Percentiles rank a stretch among this genome's conserved stretches.
phyloP scores from a whole-genome alignment of 306 rosid species.

The Prunus mira region DNA sequence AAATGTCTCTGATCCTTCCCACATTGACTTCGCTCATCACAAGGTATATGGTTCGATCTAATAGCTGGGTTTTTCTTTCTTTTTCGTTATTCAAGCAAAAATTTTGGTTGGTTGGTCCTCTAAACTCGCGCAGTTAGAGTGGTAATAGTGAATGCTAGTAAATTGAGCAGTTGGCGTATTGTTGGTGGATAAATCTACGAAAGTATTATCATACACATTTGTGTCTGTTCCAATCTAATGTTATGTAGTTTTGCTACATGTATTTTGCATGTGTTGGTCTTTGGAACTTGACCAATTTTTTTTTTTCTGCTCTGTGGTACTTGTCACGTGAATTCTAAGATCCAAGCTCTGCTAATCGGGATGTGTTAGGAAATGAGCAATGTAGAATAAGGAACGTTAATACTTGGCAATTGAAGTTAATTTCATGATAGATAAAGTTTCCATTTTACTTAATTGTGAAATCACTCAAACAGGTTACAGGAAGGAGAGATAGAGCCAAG shows the following conservation, averaged over 20 bases:
- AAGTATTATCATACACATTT: neutral
- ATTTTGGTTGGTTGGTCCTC: neutral
- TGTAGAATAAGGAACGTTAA: neutral
- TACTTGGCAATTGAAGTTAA: neutral
- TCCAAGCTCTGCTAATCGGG: neutral
- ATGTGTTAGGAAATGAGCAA: neutral
- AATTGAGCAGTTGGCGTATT: neutral
- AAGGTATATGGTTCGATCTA: conserved; percentile 45
- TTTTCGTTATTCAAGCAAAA: neutral
- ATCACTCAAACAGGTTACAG: conserved; percentile 71
- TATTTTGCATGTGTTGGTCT: neutral
- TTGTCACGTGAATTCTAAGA: neutral
- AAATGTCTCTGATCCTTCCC: conserved; percentile 97
- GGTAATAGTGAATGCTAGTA: neutral
- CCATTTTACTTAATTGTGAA: conserved; percentile 13
- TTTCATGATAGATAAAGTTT: neutral
- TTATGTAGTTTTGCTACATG: neutral
- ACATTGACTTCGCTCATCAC: conserved; percentile 98
- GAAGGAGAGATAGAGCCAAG: conserved; percentile 96
- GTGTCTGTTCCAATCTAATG: neutral
- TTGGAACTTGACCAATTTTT: neutral
- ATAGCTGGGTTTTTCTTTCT: neutral
- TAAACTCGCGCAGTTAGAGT: neutral
- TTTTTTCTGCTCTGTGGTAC: neutral
- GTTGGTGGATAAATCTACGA: neutral